These are phyloP conservation scores for Penicillium longicatenatum DNA, from an alignment of 495 filamentous ascomycete species.

Conservation along the genomic window DNA sequence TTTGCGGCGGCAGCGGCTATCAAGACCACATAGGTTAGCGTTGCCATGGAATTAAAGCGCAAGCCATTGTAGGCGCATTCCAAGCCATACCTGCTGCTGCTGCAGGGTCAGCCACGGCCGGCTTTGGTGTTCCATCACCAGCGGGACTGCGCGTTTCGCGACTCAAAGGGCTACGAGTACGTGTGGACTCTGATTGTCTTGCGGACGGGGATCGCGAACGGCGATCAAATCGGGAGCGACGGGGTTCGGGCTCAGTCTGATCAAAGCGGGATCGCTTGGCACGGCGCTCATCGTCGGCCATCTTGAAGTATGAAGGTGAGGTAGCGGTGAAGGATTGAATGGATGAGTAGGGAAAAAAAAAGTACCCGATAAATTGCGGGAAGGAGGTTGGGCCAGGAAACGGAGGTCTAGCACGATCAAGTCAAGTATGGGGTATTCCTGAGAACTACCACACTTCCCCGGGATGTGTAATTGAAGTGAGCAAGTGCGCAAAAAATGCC, in stretches of 20 bases:
- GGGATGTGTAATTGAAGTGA: not conserved
- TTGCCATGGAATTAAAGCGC: slow-evolving; percentile 4
- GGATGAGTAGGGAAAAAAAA: slow-evolving; percentile 6
- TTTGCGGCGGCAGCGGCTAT: slow-evolving; percentile 87
- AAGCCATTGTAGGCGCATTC: not conserved
- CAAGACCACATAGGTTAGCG: slow-evolving; percentile 19
- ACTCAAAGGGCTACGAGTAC: slow-evolving; percentile 79
- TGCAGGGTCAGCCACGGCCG: slow-evolving; percentile 67
- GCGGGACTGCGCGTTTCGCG: slow-evolving; percentile 57
- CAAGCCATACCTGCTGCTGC: slow-evolving; percentile 72
- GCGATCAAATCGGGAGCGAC: slow-evolving; percentile 79
- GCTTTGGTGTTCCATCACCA: slow-evolving; percentile 38
- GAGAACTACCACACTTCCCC: not conserved
- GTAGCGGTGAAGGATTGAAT: not conserved
- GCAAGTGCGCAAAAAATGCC: not conserved
- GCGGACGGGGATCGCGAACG: slow-evolving; percentile 81
- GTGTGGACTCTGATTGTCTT: slow-evolving; percentile 59
- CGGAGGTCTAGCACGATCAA: not conserved
- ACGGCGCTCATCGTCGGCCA: slow-evolving; percentile 80
- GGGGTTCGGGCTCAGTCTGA: slow-evolving; percentile 77
- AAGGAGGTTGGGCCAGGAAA: slow-evolving; percentile 22
- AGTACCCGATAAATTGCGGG: slow-evolving; percentile 23
- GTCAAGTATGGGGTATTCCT: not conserved
- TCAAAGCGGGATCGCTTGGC: slow-evolving; percentile 91
- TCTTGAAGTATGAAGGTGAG: slow-evolving; percentile 33